Evolutionary conservation across 129 eudicot species (phyloP), one percentile per base, ranked within the genome.

Genomic region (Chrysanthemum seticuspe): DNA sequence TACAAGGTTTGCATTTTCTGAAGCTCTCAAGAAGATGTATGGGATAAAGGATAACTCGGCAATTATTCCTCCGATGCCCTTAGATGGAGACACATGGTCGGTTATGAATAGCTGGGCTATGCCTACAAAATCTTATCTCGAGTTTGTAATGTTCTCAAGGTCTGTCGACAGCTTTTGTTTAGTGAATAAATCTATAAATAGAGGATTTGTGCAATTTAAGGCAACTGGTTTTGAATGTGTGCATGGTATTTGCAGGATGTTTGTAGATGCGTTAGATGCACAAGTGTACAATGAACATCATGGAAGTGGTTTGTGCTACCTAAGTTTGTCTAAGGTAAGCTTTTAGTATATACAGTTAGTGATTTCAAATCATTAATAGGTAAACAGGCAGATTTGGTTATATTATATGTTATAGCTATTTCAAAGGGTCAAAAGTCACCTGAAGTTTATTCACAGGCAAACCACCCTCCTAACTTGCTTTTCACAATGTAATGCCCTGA

Each of bases 131-230:
- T 94, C 99, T 48, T 94, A 90, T 77, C 65, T 86, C 34, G 99
- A 94, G 83, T 88, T 94, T 60, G 96, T 86, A 19, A 90, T 94
- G 99, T 94, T 94, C 67, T 85, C 97, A 69, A 94, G 99, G 99
- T 60, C 16, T 68, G 44, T 59, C 9, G 23, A 19, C 51, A 75
- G 1, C 23, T 56, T 55, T 48, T 0, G 6, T 14, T 29, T 62
- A 59, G 23, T 45, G 21, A 21, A 47, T 25, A 40, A 40, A 40
- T 10, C 47, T 40, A 40, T 40, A 40, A 40, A 40, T 40, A 40
- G 10, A 40, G 47, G 47, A 40, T 40, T 36, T 40, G 47, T 40
- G 47, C 47, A 40, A 40, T 40, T 40, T 40, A 40, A 16, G 40
- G 40, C 67, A 57, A 10, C 21, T 12, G n/a, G 13, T 18, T 72